Percentiles rank a stretch among this genome's conserved stretches.
Conservation (phyloP, 2,329 filamentous ascomycete genomes). For the Aphanocladium album region DNA sequence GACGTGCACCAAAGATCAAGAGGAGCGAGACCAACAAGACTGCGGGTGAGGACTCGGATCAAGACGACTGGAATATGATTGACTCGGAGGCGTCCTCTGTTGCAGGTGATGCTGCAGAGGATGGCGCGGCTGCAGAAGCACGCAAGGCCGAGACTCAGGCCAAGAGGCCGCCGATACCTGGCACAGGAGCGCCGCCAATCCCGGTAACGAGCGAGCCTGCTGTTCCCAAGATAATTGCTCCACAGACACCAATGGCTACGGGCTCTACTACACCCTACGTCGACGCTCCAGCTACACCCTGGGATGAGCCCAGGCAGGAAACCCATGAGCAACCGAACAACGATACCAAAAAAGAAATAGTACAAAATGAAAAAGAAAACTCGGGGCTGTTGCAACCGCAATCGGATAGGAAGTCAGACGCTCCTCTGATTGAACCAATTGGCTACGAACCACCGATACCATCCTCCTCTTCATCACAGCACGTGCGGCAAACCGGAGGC, state of each 20-base stretch:
- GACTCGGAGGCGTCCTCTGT: slow-evolving; percentile 35
- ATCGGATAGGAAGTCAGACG: slow-evolving; percentile 4
- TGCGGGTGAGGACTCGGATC: slow-evolving; percentile 13
- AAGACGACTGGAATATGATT: slow-evolving; percentile 49
- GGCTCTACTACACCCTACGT: neutral
- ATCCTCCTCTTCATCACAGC: neutral
- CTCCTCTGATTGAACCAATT: neutral
- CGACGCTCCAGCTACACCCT: neutral
- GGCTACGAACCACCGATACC: slow-evolving; percentile 9
- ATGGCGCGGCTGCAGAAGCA: neutral
- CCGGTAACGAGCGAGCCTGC: neutral
- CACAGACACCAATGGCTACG: no score
- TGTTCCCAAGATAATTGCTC: neutral
- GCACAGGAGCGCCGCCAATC: neutral
- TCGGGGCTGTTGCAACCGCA: neutral
- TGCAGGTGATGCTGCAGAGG: neutral
- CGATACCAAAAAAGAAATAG: neutral
- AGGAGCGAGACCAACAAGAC: slow-evolving; percentile 39
- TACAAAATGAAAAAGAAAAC: neutral
- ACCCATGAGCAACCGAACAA: neutral
- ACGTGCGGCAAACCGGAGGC: neutral
- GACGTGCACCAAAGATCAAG: slow-evolving; percentile 20
- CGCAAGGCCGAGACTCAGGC: neutral
- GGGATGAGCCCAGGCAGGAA: neutral
- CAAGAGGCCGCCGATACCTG: neutral